Evolutionary conservation across 345 rosid genomes (phyloP).

Genomic region (Viola odorata): DNA sequence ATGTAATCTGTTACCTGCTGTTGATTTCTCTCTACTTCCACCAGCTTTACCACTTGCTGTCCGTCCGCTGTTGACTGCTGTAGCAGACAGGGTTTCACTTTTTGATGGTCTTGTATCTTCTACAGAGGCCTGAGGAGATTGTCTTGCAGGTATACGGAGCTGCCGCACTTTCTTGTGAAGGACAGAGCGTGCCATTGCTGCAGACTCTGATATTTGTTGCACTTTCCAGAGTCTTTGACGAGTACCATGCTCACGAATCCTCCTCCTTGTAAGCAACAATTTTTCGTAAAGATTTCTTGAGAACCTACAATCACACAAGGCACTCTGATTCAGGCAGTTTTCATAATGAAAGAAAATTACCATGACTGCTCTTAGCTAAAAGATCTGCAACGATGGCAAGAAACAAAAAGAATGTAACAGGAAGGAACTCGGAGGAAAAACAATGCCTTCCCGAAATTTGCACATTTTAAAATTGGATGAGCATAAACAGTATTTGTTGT

Average conservation of each 20-base stretch:
- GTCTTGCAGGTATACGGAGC: constrained; percentile 41
- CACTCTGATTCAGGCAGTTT: neutral
- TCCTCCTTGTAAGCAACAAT: constrained; percentile 41
- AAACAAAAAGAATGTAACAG: constrained; percentile 1
- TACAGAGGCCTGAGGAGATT: constrained; percentile 28
- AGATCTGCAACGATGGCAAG: neutral
- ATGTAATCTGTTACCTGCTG: constrained; percentile 38
- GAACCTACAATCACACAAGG: constrained; percentile 37
- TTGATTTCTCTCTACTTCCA: constrained; percentile 22
- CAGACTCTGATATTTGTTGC: constrained; percentile 54
- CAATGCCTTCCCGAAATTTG: neutral
- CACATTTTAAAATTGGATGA: neutral
- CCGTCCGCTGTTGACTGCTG: constrained; percentile 18
- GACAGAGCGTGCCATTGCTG: constrained; percentile 47
- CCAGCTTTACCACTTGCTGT: constrained; percentile 12
- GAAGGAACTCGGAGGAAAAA: neutral
- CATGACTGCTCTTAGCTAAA: neutral
- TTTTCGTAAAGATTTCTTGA: constrained; percentile 55
- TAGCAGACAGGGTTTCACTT: constrained; percentile 16
- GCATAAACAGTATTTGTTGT: neutral
- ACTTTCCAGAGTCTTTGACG: constrained; percentile 40
- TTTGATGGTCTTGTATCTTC: constrained; percentile 23
- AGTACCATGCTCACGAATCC: constrained; percentile 46
- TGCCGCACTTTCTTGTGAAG: constrained; percentile 61
- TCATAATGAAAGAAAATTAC: neutral